These are phyloP conservation scores for Ceratonia siliqua DNA, from an alignment of 306 rosid genomes.

Conservation along the genomic window DNA sequence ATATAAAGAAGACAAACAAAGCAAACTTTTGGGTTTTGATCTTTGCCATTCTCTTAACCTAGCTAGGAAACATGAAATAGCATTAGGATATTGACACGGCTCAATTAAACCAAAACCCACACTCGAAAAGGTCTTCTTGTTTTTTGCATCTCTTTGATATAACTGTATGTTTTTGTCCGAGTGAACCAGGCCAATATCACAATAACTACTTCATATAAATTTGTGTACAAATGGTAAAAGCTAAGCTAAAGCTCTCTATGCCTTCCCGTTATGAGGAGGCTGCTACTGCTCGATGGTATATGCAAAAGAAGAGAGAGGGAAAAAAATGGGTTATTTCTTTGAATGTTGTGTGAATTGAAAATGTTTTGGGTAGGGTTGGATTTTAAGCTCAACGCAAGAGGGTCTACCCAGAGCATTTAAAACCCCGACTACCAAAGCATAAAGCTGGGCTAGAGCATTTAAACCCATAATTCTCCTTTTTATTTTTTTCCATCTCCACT, in stretches of 20 bases:
- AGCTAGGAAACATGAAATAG: conserved; percentile 40
- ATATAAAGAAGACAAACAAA: background rate
- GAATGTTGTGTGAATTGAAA: conserved; percentile 46
- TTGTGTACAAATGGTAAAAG: background rate
- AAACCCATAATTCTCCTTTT: conserved; percentile 37
- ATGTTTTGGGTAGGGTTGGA: conserved; percentile 43
- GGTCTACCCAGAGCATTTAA: conserved; percentile 52
- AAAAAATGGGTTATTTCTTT: background rate
- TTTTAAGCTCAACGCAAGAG: conserved; percentile 42
- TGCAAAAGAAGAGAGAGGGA: conserved; percentile 17
- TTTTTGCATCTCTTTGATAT: background rate
- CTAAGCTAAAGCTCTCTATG: background rate
- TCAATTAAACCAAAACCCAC: conserved; percentile 59
- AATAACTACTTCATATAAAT: conserved; percentile 48
- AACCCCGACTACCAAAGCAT: conserved; percentile 64
- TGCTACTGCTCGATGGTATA: background rate
- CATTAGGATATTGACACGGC: conserved; percentile 82
- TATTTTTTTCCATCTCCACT: background rate
- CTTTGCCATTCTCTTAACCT: background rate
- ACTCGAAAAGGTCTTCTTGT: background rate
- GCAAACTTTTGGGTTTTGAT: conserved; percentile 32
- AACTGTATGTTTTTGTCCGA: conserved; percentile 39
- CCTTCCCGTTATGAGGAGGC: too few relatives aligned
- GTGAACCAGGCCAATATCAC: conserved; percentile 84
- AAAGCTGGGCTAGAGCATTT: conserved; percentile 60